Evolutionary conservation across 352 stramenopile species (phyloP), one percentile per base, ranked within the genome.

Genomic region (Globisporangium orthogonon): DNA sequence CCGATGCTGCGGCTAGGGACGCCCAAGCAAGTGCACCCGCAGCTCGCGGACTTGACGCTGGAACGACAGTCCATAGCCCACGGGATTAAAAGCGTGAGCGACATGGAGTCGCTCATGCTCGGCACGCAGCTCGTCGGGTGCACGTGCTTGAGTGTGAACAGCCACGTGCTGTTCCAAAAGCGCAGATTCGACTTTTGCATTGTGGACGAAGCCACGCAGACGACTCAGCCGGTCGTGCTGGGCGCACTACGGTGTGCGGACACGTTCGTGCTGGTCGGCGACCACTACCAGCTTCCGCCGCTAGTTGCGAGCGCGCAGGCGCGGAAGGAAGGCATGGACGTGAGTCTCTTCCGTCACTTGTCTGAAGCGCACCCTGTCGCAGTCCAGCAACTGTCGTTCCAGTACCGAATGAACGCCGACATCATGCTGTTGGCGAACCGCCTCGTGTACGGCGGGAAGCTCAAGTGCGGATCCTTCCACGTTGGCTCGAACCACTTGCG

Each of bases 171-270:
- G 3, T 91, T 94, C 55, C 55, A 63, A 10, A 84, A 88, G 60
- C 83, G 96, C 46, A 65, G 92, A 17, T 99, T 98, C 64, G 97
- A 99, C 71, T 95, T 98, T 58, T 98, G 96, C 47, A 98, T 99
- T 56, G 93, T 99, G 1, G 97, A 99, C 51, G 97, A 99, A 73
- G 97, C 96, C 4, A 96, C 95, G 35, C 97, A 99, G 79, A 98
- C 98, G n/a, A 98, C 87, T 10, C 89, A 99, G 70, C 97, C 97
- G 18, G 88, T 97, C 13, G 77, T 97, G 33, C 55, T 99, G 9
- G 94, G 95, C 4, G 87, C 95, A n/a, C 63, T 99, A 4, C 83
- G 91, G 50, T 87, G 80, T 47, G 96, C 95, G 2, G 83, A 98
- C 62, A 91, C 71, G 7, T 99, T 99, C 78, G 86, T 98, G 30